These are phyloP conservation scores for Oldenlandia corymbosa DNA, from an alignment of 257 asterid species.

Conservation along the genomic window DNA sequence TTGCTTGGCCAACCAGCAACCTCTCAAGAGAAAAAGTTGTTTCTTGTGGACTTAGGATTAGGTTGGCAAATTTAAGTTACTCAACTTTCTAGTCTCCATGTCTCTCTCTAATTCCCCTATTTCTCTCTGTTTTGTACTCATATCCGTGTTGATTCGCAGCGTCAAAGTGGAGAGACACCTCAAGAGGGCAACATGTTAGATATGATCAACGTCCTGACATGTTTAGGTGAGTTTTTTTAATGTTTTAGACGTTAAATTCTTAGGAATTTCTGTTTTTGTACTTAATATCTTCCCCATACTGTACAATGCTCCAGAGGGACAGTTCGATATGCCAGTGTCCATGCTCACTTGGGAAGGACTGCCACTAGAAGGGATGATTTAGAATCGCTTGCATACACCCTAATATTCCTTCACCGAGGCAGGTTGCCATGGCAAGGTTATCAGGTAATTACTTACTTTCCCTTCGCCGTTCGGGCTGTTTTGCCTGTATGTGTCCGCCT, in stretches of 20 bases:
- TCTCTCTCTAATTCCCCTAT: background rate
- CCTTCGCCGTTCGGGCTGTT: background rate
- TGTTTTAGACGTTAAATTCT: background rate
- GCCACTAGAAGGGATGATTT: conserved; percentile 52
- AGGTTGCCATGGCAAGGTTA: conserved; percentile 51
- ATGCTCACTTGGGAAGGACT: conserved; percentile 52
- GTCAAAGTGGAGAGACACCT: conserved; percentile 39
- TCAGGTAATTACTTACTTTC: conserved; percentile 28
- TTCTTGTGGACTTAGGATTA: conserved; percentile 50
- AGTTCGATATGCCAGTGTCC: conserved; percentile 48
- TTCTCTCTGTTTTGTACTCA: background rate
- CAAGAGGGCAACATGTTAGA: conserved; percentile 34
- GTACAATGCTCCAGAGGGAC: conserved; percentile 32
- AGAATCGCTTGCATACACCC: conserved; percentile 47
- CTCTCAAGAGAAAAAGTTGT: conserved; percentile 41
- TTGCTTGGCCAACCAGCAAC: conserved; percentile 45
- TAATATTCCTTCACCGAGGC: conserved; percentile 43
- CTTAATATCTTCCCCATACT: background rate
- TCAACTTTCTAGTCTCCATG: no score
- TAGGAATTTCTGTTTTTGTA: background rate
- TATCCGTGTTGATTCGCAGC: conserved; percentile 23
- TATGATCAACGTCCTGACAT: conserved; percentile 50
- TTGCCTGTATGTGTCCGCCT: background rate
- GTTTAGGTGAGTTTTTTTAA: conserved; percentile 26
- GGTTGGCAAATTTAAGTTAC: conserved; percentile 25